These are phyloP conservation scores for Orbilia brochopaga DNA, from an alignment of 2,329 filamentous ascomycete genomes.

Conservation along the genomic window DNA sequence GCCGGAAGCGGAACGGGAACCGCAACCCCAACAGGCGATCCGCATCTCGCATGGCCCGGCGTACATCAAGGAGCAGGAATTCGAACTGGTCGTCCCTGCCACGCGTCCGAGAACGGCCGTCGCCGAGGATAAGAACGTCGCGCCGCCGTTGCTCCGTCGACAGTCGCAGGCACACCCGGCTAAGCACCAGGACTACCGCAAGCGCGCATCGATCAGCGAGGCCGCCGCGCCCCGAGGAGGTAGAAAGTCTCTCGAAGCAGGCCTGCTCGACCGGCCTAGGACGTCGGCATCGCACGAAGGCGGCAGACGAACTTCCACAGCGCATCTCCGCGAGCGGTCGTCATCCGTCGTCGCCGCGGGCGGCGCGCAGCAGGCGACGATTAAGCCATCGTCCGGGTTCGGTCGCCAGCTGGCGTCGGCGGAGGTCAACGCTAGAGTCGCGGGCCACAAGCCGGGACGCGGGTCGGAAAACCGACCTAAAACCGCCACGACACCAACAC, in stretches of 20 bases:
- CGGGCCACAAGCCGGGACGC: conserved; percentile 24
- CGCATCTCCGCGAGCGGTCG: background rate
- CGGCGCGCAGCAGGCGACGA: conserved; percentile 18
- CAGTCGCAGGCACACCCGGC: background rate
- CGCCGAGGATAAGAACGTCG: background rate
- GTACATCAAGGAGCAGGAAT: background rate
- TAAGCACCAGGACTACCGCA: background rate
- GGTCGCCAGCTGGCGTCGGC: conserved; percentile 36
- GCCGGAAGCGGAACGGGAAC: background rate
- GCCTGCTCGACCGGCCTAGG: background rate
- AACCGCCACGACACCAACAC: background rate
- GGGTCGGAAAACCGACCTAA: conserved; percentile 6
- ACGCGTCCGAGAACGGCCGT: background rate
- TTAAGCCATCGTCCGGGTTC: conserved; percentile 25
- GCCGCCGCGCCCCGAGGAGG: background rate
- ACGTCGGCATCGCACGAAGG: background rate
- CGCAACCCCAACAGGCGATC: background rate
- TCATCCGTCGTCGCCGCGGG: background rate
- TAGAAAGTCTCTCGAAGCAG: background rate
- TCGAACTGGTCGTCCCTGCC: background rate
- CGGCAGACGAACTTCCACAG: background rate
- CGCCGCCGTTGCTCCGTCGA: background rate
- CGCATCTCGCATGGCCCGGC: background rate
- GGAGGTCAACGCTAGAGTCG: conserved; percentile 44
- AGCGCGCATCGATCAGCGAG: background rate